Conservation (phyloP, 192 early-diverging fungal species). For the Thamnidium elegans region DNA sequence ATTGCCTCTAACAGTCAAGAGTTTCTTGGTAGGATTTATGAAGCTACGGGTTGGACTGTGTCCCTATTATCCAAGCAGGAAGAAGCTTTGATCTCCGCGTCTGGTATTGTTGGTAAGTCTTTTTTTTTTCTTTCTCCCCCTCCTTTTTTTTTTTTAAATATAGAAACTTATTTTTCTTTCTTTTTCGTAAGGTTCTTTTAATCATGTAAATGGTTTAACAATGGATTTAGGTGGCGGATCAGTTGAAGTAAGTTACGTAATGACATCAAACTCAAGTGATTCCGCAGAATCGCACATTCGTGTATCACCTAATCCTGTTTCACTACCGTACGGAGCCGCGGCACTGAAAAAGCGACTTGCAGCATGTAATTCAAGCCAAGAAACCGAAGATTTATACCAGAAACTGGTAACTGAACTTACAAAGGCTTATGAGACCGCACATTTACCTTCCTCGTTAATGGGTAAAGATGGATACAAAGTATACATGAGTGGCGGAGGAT, state of each 20-base stretch:
- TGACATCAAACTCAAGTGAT: not conserved
- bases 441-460: conserved; percentile 16
- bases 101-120: conserved; percentile 47
- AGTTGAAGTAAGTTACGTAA: conserved; percentile 54
- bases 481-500: conserved; percentile 57
- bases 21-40: conserved; percentile 40
- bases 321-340: conserved; percentile 51
- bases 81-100: conserved; percentile 51
- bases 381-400: conserved; percentile 18
- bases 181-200: conserved; percentile 37
- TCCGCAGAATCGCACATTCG: not conserved
- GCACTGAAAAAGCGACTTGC: conserved; percentile 43
- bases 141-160: too few species aligned
- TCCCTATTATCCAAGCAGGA: conserved; percentile 40
- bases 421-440: conserved; percentile 26
- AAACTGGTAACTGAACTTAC: conserved; percentile 38
- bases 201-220: conserved; percentile 47
- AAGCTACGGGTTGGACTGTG: conserved; percentile 42
- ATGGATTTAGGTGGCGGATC: conserved; percentile 61
- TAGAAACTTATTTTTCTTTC: not conserved
- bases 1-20: conserved; percentile 46
- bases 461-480: conserved; percentile 38
- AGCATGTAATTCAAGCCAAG: conserved; percentile 25
- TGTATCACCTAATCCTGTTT: conserved; percentile 33
- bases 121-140: not conserved